Evolutionary conservation across 2,329 filamentous ascomycete genomes (phyloP), one percentile per base, ranked within the genome.

Genomic region (Teratosphaeria destructans): DNA sequence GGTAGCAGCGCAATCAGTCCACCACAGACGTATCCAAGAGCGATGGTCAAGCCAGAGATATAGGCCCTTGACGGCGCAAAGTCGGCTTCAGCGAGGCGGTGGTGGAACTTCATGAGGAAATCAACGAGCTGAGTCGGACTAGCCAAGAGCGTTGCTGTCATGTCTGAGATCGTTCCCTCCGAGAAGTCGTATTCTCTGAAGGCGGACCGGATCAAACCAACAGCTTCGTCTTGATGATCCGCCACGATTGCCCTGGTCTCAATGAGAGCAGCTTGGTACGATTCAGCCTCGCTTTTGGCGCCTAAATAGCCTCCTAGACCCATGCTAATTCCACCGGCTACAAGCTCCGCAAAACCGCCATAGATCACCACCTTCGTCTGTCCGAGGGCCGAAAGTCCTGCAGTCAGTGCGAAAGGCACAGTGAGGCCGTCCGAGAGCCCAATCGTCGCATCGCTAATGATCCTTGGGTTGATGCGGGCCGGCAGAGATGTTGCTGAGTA

Each of bases 1-100:
- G 87, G 87, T 52, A 87, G 73, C 66, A 89, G 79, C 14, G 87
- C 86, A n/a, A 89, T 80, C 58, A 89, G 76, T 0, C 87, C 87
- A 23, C 87, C 87, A 26, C 89, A 71, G 57, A 89, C 85, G 70
- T 90, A 90, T 39, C 85, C 85, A 16, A 84, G 67, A 0, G 85
- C 84, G 66, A 90, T 86, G 8, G 84, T 88, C 29, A 85, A 63
- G 2, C 85, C 87, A 0, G 82, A 85, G 53, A 74, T 74, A 67
- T 74, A 78, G 11, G 77, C 77, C 60, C 76, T 73, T 2, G 62
- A 63, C 19, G 65, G 59, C 55, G 77, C 75, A 56, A 73, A 74
- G 52, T 77, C 74, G 1, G 77, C 77, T 60, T 74, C 72, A 1
- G 73, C 66, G 49, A 79, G 73, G 55, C 76, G 73, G 63, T 80